Evolutionary conservation across 2,329 filamentous ascomycete species (phyloP).

Genomic region (Penicillium sp.): DNA sequence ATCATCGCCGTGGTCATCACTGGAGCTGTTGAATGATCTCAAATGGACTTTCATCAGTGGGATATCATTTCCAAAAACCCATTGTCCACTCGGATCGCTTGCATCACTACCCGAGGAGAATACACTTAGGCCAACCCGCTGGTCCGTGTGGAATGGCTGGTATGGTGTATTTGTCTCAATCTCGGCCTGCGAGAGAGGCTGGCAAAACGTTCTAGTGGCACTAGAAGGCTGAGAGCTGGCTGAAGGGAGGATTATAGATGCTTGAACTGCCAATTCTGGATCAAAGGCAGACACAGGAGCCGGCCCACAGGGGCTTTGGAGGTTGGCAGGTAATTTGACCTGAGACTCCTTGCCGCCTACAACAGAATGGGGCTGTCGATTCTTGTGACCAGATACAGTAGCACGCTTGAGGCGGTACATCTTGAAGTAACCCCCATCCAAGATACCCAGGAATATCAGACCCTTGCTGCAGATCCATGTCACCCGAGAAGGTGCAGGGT

Average conservation of each 20-base stretch:
- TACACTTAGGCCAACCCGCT: conserved; percentile 74
- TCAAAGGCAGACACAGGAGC: conserved; percentile 58
- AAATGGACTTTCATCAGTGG: conserved; percentile 50
- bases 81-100: conserved; percentile 42
- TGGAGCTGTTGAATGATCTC: conserved; percentile 43
- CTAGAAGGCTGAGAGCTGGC: conserved; percentile 44
- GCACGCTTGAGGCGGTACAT: conserved; percentile 45
- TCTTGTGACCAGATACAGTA: conserved; percentile 52
- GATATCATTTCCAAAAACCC: conserved; percentile 56
- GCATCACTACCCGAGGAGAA: conserved; percentile 48
- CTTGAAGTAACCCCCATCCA: conserved; percentile 47
- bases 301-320: conserved; percentile 59
- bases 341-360: conserved; percentile 62
- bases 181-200: conserved; percentile 73
- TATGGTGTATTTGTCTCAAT: conserved; percentile 96
- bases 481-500: conserved; percentile 44
- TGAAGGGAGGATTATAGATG: conserved; percentile 45
- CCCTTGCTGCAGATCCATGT: conserved; percentile 48
- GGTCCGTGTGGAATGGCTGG: conserved; percentile 92
- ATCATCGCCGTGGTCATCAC: conserved; percentile 40
- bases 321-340: conserved; percentile 63
- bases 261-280: conserved; percentile 38
- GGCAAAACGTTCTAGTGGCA: conserved; percentile 41
- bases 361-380: conserved; percentile 54
- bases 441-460: conserved; percentile 44